Base-by-base conservation (phyloP, 2,329 filamentous ascomycete species). In the Penicillium sumatraense region DNA sequence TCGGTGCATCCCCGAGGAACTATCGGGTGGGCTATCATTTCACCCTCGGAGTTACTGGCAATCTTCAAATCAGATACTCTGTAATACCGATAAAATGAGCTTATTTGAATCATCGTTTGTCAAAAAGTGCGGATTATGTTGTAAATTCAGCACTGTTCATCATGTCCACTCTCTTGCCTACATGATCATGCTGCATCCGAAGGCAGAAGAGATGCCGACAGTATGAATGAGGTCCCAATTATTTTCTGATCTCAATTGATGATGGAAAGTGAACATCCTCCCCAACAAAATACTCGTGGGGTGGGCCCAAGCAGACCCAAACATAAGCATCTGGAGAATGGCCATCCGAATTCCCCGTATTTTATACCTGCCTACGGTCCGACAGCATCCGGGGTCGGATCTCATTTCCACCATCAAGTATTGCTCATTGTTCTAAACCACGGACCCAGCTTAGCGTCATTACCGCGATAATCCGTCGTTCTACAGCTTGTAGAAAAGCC, bases 361-460 rank as follows among this genome's bases (percentile, higher is more conserved):
- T 36, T 20, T 20, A 11, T 20, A 5, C 48, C 36, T 41, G 18
- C 8, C 36, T 11, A 10, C 11, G 21, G 29, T 45, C 49, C 49
- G 49, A 24, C n/a, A 13, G 16, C 7, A 45, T 45, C 49, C 41
- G 49, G 13, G n/a, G n/a, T 35, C 53, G 53, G 53, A 48, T 24
- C 21, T 36, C 13, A 55, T 20, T 55, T 42, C 53, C 53, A 47
- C 46, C 41, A 26, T 42, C 21, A 51, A 27, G 6, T 16, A 20
- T 13, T 46, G 24, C 8, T 11, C 21, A 31, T 16, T 20, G 2
- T 11, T 11, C 26, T 13, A 20, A 40, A 38, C 23, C 49, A 13
- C 41, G 41, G 16, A 29, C 20, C 16, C 3, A 21, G 18, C 5
- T 31, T 16, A 18, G 40, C 53, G 53, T 56, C 49, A 51, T 44